A percentile compares a stretch with the other conserved stretches of the same genome.
phyloP scores from a whole-genome alignment of 2,329 filamentous ascomycete species.

The Pseudocercospora pini-densiflorae region DNA sequence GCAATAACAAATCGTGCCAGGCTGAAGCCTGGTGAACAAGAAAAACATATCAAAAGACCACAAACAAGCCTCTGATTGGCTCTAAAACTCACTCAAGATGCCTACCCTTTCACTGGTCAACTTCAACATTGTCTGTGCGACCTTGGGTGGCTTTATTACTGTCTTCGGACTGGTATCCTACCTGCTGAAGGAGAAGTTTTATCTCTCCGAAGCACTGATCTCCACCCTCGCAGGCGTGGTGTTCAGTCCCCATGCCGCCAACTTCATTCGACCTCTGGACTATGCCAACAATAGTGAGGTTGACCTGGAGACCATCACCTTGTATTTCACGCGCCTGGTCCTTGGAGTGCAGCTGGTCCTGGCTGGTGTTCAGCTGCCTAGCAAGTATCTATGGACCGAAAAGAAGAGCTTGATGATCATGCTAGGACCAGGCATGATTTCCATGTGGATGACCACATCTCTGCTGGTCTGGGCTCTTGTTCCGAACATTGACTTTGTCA shows the following conservation, averaged over 20 bases:
- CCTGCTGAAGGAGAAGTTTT: slow-evolving; percentile 85
- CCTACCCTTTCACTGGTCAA: slow-evolving; percentile 63
- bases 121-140: slow-evolving; percentile 83
- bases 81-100: slow-evolving; percentile 47
- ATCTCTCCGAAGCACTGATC: slow-evolving; percentile 90
- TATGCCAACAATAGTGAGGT: slow-evolving; percentile 66
- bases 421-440: slow-evolving; percentile 80
- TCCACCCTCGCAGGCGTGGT: slow-evolving; percentile 77
- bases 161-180: slow-evolving; percentile 91
- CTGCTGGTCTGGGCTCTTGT: slow-evolving; percentile 78
- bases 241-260: slow-evolving; percentile 77
- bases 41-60: slow-evolving; percentile 1
- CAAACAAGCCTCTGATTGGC: not conserved
- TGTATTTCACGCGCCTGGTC: slow-evolving; percentile 85
- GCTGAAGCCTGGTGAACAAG: slow-evolving; percentile 3
- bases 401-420: slow-evolving; percentile 76
- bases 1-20: slow-evolving; percentile 26
- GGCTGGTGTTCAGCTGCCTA: slow-evolving; percentile 85
- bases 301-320: slow-evolving; percentile 72
- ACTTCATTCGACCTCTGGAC: slow-evolving; percentile 73
- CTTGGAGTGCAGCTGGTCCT: slow-evolving; percentile 89
- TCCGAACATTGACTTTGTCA: slow-evolving; percentile 72
- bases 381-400: slow-evolving; percentile 77
- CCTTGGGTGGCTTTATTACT: slow-evolving; percentile 84
- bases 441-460: slow-evolving; percentile 86